Evolutionary conservation across 495 filamentous ascomycete genomes (phyloP).

Genomic region (Penicillium crystallinum): DNA sequence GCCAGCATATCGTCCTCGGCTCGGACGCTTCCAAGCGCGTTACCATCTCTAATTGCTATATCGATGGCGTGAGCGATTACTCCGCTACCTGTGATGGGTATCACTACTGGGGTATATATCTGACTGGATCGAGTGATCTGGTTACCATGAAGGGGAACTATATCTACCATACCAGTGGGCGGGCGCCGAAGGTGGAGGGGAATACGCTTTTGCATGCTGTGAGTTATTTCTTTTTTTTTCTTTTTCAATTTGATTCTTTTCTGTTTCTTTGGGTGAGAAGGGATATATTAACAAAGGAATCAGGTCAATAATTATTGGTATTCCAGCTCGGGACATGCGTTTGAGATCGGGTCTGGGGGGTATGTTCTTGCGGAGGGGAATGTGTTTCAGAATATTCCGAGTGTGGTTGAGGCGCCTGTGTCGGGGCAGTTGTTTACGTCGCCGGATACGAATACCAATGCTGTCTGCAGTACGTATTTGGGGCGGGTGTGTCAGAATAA

Average conservation of each 20-base stretch:
- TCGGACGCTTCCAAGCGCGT: slow-evolving; percentile 36
- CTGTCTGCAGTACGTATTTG: slow-evolving; percentile 34
- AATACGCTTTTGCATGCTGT: slow-evolving; percentile 42
- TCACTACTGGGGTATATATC: slow-evolving; percentile 45
- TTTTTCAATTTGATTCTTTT: too few species aligned
- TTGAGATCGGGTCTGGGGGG: slow-evolving; percentile 48
- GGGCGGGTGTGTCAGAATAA: slow-evolving; percentile 44
- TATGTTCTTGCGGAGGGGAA: slow-evolving; percentile 55
- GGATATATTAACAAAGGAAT: too few species aligned
- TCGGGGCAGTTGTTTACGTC: slow-evolving; percentile 42
- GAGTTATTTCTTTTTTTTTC: slow-evolving; percentile 1
- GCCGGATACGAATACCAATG: slow-evolving; percentile 30
- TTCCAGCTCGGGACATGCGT: slow-evolving; percentile 48
- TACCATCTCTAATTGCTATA: slow-evolving; percentile 43
- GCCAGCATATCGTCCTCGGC: slow-evolving; percentile 44
- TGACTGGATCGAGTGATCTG: slow-evolving; percentile 36
- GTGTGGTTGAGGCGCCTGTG: slow-evolving; percentile 23
- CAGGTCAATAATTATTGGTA: slow-evolving; percentile 58
- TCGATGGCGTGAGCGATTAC: slow-evolving; percentile 36
- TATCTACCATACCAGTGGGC: slow-evolving; percentile 42
- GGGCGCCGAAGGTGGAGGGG: slow-evolving; percentile 38
- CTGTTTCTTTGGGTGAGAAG: too few species aligned
- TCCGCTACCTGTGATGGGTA: slow-evolving; percentile 43
- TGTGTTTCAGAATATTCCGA: slow-evolving; percentile 49
- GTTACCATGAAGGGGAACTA: slow-evolving; percentile 46